Base-by-base conservation (phyloP, 345 rosid species). In the Capsella bursapastoris region DNA sequence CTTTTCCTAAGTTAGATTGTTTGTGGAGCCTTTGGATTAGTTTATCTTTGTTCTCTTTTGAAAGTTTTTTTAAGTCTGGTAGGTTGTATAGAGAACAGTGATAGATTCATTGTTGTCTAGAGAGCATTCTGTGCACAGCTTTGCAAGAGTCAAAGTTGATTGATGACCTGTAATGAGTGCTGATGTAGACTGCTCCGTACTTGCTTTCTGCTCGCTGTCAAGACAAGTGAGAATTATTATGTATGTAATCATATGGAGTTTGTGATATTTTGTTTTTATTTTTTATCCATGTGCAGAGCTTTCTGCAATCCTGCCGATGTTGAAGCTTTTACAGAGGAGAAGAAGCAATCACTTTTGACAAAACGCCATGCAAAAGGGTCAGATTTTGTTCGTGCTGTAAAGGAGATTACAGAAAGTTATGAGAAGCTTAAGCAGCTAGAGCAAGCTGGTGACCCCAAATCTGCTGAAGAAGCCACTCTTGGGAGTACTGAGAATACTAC, bases 241-340 rank as follows among this genome's bases (percentile, higher is more conserved):
- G 40, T 35, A 29, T 49, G 50, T 57, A 58, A 41, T 31, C 53
- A 32, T 51, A 9, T 16, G 25, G 13, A 60, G n/a, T 52, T 60
- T 44, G 79, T 75, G 16, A 63, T 29, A 6, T 18, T 48, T 77
- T 70, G 3, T 64, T 71, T 51, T 34, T 60, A 11, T 50, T 49
- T 4, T 74, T 18, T 58, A 57, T 57, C 15, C 6, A 18, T 53
- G 6, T 80, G 86, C 85, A 95, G 99, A 82, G 97, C 97, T 52
- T 90, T 95, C 86, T 95, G 99, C 86, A 87, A 86, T 68, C 97
- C 89, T 47, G 91, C 85, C 60, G 99, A 95, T 78, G 90, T 95
- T 51, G 99, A 95, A 85, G 82, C 96, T 70, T 95, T 95, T 86
- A 89, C 99, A 8, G 99, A 95, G 78, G 99, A 95, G 81, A 95